A percentile compares a stretch with the other conserved stretches of the same genome.
These are phyloP conservation scores for button mushroom (Agaricus bisporus) DNA, from an alignment of 768 basidiomycete species.

Conservation along the genomic window DNA sequence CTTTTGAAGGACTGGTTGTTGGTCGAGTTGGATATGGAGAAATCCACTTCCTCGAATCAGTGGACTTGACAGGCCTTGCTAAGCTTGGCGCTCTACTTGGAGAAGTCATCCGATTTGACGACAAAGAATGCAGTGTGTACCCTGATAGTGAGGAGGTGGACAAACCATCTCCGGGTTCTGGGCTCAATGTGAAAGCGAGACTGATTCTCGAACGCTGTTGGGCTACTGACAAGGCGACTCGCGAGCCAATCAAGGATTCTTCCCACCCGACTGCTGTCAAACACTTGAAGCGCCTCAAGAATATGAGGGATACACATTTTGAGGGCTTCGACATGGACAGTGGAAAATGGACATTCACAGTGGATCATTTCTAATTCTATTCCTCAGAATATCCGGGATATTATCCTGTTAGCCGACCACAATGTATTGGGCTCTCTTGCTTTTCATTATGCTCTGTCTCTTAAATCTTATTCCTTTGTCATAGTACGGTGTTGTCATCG, in stretches of 20 bases:
- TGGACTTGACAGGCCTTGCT: slow-evolving; percentile 81
- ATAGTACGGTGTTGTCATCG: slow-evolving; percentile 4
- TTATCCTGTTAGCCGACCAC: slow-evolving; percentile 5
- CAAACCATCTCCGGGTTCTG: slow-evolving; percentile 78
- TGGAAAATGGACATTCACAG: slow-evolving; percentile 91
- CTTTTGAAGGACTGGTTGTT: slow-evolving; percentile 74
- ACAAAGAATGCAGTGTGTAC: slow-evolving; percentile 92
- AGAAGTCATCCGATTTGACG: slow-evolving; percentile 81
- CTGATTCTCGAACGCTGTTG: slow-evolving; percentile 79
- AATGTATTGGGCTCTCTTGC: slow-evolving; percentile 1
- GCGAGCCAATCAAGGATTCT: slow-evolving; percentile 83
- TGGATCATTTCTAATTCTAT: slow-evolving; percentile 79
- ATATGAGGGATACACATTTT: slow-evolving; percentile 83
- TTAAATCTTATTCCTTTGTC: not conserved
- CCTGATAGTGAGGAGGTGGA: slow-evolving; percentile 82
- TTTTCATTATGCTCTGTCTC: slow-evolving; percentile 3
- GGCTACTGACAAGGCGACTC: slow-evolving; percentile 85
- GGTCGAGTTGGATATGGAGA: slow-evolving; percentile 91
- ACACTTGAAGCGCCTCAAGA: slow-evolving; percentile 75
- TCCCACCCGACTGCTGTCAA: slow-evolving; percentile 62
- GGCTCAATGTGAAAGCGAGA: slow-evolving; percentile 83
- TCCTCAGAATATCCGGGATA: not conserved
- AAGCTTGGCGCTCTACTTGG: slow-evolving; percentile 80
- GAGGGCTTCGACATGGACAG: slow-evolving; percentile 71
- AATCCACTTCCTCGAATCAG: slow-evolving; percentile 73